phyloP scores from a whole-genome alignment of 1,284 basidiomycete genomes.

The Marasmius tenuissimus region DNA sequence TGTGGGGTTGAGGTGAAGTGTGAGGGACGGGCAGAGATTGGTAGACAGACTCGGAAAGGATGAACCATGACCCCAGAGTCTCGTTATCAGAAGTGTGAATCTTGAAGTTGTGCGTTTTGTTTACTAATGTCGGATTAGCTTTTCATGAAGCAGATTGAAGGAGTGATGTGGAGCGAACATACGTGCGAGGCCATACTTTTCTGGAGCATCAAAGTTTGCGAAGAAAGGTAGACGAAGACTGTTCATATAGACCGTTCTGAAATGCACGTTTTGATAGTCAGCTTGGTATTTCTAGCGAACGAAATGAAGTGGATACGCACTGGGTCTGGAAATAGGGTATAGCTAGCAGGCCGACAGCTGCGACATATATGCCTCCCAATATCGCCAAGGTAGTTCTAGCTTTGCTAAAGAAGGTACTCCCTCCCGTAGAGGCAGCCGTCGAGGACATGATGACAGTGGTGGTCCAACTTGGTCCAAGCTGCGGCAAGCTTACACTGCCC shows the following conservation, averaged over 20 bases:
- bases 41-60: constrained; percentile 74
- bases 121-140: constrained; percentile 44
- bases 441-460: not conserved
- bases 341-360: constrained; percentile 12
- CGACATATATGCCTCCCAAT: constrained; percentile 11
- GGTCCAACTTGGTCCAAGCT: too few relatives aligned
- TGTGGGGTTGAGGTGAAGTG: constrained; percentile 29
- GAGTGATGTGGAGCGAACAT: constrained; percentile 29
- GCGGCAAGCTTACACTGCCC: too few relatives aligned
- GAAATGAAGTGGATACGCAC: constrained; percentile 1
- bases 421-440: not conserved
- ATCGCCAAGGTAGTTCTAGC: constrained; percentile 8
- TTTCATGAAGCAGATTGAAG: not conserved
- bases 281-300: not conserved
- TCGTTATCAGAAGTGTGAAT: constrained; percentile 77
- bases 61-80: constrained; percentile 87
- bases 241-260: constrained; percentile 57
- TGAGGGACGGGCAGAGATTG: constrained; percentile 37
- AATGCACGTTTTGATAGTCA: not conserved
- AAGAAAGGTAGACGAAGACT: constrained; percentile 63
- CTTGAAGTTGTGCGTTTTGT: constrained; percentile 75
- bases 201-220: constrained; percentile 65
- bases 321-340: constrained; percentile 15
- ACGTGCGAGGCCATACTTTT: constrained; percentile 84
- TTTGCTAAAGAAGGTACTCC: constrained; percentile 1